Percentiles rank a stretch among this genome's conserved stretches.
Conservation (phyloP, 2,329 filamentous ascomycete species). For the Phialocephala sp. region DNA sequence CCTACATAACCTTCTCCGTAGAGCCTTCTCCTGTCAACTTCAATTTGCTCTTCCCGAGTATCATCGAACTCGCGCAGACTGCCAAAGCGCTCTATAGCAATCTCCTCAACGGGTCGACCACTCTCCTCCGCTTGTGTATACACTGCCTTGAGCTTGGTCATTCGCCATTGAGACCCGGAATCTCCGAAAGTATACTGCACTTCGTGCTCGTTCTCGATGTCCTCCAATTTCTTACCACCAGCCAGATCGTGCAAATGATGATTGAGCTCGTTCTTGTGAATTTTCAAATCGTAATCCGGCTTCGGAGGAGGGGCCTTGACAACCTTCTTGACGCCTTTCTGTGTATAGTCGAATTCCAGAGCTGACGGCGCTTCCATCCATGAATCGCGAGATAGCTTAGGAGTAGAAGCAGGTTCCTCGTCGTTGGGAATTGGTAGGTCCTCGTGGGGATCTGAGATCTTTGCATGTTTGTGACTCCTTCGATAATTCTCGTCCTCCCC, state of each 20-base stretch:
- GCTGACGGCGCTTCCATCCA: constrained; percentile 95
- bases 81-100: constrained; percentile 84
- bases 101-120: constrained; percentile 75
- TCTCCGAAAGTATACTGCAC: constrained; percentile 90
- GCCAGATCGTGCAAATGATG: constrained; percentile 65
- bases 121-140: constrained; percentile 80
- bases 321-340: constrained; percentile 60
- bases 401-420: constrained; percentile 45
- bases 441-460: constrained; percentile 54
- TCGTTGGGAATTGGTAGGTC: constrained; percentile 59
- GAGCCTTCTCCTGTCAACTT: constrained; percentile 79
- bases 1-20: constrained; percentile 87
- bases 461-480: constrained; percentile 45
- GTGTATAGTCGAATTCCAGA: constrained; percentile 82
- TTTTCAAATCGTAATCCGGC: constrained; percentile 43
- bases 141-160: constrained; percentile 90
- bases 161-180: constrained; percentile 88
- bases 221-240: constrained; percentile 59
- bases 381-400: constrained; percentile 68
- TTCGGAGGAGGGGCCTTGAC: constrained; percentile 49
- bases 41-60: constrained; percentile 89
- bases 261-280: constrained; percentile 86
- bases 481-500: constrained; percentile 43
- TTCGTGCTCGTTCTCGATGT: constrained; percentile 60
- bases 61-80: constrained; percentile 86